Evolutionary conservation across 176 grass and related monocot genomes (phyloP).

Genomic region (Hordeum marinum): DNA sequence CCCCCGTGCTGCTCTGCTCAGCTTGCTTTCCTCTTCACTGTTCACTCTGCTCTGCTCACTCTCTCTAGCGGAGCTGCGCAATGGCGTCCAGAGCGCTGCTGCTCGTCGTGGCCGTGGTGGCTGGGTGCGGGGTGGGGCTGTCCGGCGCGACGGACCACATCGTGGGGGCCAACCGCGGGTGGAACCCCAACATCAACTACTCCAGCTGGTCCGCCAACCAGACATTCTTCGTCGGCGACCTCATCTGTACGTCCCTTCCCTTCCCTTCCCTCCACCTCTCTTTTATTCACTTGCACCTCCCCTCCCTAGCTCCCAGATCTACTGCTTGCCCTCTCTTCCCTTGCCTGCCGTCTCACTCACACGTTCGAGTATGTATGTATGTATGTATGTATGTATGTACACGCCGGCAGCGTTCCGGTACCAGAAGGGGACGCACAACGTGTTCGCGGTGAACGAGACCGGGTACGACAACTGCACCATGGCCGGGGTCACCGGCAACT

Average conservation of each 20-base stretch:
- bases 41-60: not conserved
- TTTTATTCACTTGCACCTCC: too few species aligned
- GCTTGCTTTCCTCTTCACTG: not conserved
- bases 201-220: conserved; percentile 78
- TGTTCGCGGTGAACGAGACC: conserved; percentile 83
- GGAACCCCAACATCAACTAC: conserved; percentile 98
- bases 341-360: too few species aligned
- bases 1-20: not conserved
- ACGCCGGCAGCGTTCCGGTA: conserved; percentile 91
- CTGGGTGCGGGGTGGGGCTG: not conserved
- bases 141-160: conserved; percentile 75
- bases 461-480: conserved; percentile 91
- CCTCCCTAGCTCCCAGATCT: not conserved
- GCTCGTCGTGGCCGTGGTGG: conserved; percentile 12
- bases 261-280: too few species aligned
- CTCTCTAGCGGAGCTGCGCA: not conserved
- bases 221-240: conserved; percentile 70
- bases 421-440: conserved; percentile 78
- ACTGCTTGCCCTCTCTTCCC: not conserved
- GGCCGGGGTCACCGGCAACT: conserved; percentile 71
- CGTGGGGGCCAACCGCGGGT: conserved; percentile 72
- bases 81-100: conserved; percentile 13
- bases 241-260: conserved; percentile 90
- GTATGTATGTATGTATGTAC: too few species aligned
- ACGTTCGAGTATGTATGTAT: too few species aligned